Conservation (phyloP, 352 stramenopile genomes). For the Phytophthora nicotianae region DNA sequence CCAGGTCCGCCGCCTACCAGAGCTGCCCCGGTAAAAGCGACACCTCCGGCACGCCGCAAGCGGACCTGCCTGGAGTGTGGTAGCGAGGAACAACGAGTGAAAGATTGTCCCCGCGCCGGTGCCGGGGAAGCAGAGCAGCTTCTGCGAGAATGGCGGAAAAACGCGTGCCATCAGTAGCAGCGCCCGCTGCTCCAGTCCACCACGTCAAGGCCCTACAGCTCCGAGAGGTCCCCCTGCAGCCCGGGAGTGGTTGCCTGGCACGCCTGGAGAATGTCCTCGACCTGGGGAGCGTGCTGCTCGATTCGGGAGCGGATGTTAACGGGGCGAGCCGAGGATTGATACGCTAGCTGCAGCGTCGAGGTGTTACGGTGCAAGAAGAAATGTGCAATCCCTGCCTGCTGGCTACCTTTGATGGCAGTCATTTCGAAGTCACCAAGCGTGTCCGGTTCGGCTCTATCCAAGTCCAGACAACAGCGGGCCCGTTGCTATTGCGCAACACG, state of each 20-base stretch:
- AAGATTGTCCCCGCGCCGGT: slow-evolving; percentile 1
- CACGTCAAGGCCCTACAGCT: not conserved
- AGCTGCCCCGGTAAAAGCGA: too few species aligned
- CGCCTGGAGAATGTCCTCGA: not conserved
- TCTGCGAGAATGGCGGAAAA: slow-evolving; percentile 14
- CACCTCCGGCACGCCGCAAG: too few species aligned
- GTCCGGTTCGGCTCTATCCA: not conserved
- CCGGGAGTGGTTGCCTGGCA: not conserved
- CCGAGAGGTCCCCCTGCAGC: not conserved
- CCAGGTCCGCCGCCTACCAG: too few species aligned
- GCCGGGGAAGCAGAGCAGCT: slow-evolving; percentile 2
- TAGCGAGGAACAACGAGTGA: slow-evolving; percentile 4
- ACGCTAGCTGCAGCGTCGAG: not conserved
- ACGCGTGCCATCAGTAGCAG: not conserved
- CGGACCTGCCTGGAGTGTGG: slow-evolving; percentile 5
- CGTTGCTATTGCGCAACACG: not conserved
- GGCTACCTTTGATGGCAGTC: not conserved
- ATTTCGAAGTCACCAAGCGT: not conserved
- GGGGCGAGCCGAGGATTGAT: not conserved
- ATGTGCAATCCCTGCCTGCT: not conserved
- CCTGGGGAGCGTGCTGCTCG: not conserved
- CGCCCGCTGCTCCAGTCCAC: not conserved
- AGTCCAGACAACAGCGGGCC: not conserved
- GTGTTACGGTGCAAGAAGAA: not conserved
- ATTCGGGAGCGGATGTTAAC: not conserved